Percentiles rank a stretch among this genome's conserved stretches.
phyloP scores from a whole-genome alignment of 2,329 filamentous ascomycete species.

The Alternaria metachromatica region DNA sequence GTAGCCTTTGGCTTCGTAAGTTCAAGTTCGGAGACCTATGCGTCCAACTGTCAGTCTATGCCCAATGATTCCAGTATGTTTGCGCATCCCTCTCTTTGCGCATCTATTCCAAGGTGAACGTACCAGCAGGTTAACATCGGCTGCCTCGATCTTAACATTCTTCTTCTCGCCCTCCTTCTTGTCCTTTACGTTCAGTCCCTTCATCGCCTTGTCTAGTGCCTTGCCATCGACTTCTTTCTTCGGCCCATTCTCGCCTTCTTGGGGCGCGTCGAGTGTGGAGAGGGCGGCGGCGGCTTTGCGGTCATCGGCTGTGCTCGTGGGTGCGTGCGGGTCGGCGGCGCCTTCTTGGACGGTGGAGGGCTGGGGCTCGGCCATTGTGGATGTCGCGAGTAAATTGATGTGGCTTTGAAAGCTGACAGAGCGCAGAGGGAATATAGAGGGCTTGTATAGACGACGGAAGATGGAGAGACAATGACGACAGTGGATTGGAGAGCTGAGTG shows the following conservation, averaged over 20 bases:
- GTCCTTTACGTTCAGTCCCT: constrained; percentile 60
- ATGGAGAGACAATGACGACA: not conserved
- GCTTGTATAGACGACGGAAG: not conserved
- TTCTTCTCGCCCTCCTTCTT: constrained; percentile 51
- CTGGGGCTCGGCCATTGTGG: constrained; percentile 67
- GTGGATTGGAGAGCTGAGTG: not conserved
- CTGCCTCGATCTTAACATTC: constrained; percentile 74
- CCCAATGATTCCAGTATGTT: not conserved
- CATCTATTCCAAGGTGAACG: constrained; percentile 41
- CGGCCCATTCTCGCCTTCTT: constrained; percentile 56
- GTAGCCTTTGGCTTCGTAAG: constrained; percentile 74
- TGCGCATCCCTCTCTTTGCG: not conserved
- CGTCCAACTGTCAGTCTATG: constrained; percentile 2
- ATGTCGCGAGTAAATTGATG: not conserved
- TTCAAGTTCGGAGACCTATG: constrained; percentile 70
- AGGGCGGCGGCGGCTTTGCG: constrained; percentile 78
- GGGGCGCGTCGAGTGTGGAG: constrained; percentile 68
- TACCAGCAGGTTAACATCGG: constrained; percentile 74
- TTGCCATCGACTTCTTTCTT: constrained; percentile 71
- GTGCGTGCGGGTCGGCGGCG: constrained; percentile 56
- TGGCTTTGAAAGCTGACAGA: not conserved
- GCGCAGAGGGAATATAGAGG: not conserved
- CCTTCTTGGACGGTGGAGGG: constrained; percentile 66
- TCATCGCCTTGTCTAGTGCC: constrained; percentile 75
- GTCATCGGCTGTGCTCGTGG: constrained; percentile 71